Base-by-base conservation (phyloP, 2,329 filamentous ascomycete genomes). In the Blumeria graminis region DNA sequence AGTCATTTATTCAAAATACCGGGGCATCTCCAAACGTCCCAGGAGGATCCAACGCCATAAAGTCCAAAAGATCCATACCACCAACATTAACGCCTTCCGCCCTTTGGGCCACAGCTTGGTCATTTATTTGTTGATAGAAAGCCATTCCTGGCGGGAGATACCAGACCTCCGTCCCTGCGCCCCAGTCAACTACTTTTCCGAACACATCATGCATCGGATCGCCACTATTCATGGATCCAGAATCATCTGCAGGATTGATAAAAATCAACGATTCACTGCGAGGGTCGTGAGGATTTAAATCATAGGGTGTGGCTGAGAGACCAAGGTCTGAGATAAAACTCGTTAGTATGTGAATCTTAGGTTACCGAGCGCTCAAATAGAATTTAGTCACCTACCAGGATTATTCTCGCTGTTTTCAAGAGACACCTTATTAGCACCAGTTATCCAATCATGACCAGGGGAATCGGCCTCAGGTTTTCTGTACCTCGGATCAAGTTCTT, bases 11-110 rank as follows among this genome's bases (percentile, higher is more conserved):
- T 52, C 32, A 52, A 52, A 35, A 52, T 13, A 28, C 11, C 11
- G 50, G 36, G 6, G 22, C 22, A 35, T 52, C n/a, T 16, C 11
- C 32, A 18, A 52, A 52, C 7, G 32, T 11, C 33, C 36, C 54
- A 35, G 41, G 54, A 53, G 53, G 43, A 56, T 77, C 78, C 74
- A 81, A 77, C 7, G 77, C 75, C 78, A 82, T 81, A 60, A 79
- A 82, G 63, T 84, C 80, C 13, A 84, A 71, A 61, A 84, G 64
- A 63, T 84, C 80, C 35, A 82, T 70, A 0, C 80, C 80, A 9
- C 78, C 79, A 1, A 83, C 76, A 61, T 81, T 81, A 54, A 82
- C 76, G 33, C 79, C 79, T 61, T 82, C 79, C 8, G 79, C 76
- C 2, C 78, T 82, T 76, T 82, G 81, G 46, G 77, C 77, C 9